Percentiles rank a stretch among this genome's conserved stretches.
These are phyloP conservation scores for Camelina neglecta DNA, from an alignment of 345 rosid species.

Conservation along the genomic window DNA sequence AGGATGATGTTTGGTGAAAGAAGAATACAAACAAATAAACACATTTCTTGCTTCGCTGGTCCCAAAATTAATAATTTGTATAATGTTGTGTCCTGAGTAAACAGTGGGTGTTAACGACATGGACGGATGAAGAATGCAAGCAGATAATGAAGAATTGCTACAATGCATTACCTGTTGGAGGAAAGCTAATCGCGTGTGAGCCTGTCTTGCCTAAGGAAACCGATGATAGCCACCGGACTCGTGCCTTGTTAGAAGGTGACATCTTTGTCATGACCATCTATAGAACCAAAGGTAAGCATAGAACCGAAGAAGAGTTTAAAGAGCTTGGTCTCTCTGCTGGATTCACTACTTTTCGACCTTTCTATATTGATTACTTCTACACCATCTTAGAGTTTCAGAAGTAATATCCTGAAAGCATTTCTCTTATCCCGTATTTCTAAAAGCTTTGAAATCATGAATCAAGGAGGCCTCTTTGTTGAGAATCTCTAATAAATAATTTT, in stretches of 20 bases:
- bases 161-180: conserved; percentile 75
- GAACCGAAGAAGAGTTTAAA: conserved; percentile 72
- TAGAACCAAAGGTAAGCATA: conserved; percentile 77
- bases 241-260: conserved; percentile 82
- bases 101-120: conserved; percentile 85
- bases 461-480: conserved; percentile 8
- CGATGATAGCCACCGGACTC: conserved; percentile 71
- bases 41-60: neutral
- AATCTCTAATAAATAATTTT: conserved; percentile 15
- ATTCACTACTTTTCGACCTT: conserved; percentile 58
- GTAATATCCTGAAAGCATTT: conserved; percentile 34
- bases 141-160: conserved; percentile 77
- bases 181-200: conserved; percentile 84
- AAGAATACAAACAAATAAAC: neutral
- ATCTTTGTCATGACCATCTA: conserved; percentile 84
- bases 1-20: neutral
- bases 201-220: conserved; percentile 73
- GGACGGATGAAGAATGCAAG: conserved; percentile 86
- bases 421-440: neutral
- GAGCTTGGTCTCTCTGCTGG: conserved; percentile 70
- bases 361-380: conserved; percentile 65
- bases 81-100: neutral
- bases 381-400: conserved; percentile 80
- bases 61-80: neutral
- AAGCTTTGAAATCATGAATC: neutral